Evolutionary conservation across 2,329 filamentous ascomycete genomes (phyloP).

Genomic region (Thermomyces lanuginosus): DNA sequence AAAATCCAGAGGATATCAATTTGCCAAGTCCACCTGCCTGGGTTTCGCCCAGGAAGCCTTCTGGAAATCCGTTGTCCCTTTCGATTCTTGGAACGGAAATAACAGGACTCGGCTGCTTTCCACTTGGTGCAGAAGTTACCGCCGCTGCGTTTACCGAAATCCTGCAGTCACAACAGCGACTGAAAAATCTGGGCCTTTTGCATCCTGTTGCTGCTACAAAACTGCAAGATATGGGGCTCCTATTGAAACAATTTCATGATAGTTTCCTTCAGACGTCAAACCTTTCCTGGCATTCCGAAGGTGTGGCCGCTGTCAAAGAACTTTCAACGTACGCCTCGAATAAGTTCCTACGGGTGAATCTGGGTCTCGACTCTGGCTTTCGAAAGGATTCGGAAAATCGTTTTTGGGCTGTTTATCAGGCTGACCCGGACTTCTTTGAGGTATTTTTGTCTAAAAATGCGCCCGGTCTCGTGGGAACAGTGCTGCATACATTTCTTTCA

Average conservation of each 20-base stretch:
- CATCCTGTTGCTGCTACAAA: constrained; percentile 21
- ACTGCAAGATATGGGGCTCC: constrained; percentile 18
- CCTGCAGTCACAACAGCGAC: constrained; percentile 27
- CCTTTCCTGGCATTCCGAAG: constrained; percentile 9
- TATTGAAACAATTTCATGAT: constrained; percentile 17
- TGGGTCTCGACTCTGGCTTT: constrained; percentile 28
- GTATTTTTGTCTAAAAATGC: constrained; percentile 31
- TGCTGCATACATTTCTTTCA: constrained; percentile 32
- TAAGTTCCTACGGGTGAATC: constrained; percentile 16
- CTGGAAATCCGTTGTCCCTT: constrained; percentile 22
- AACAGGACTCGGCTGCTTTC: constrained; percentile 31
- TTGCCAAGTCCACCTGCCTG: constrained; percentile 18
- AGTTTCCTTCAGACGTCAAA: constrained; percentile 10
- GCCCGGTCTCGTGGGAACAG: constrained; percentile 25
- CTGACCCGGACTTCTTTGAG: constrained; percentile 19
- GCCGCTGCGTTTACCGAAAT: constrained; percentile 29
- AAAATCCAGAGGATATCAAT: constrained; percentile 4
- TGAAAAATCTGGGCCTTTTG: constrained; percentile 27
- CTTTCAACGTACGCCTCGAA: constrained; percentile 14
- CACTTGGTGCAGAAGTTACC: constrained; percentile 28
- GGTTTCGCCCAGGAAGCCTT: constrained; percentile 16
- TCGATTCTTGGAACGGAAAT: constrained; percentile 23
- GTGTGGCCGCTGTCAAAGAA: constrained; percentile 16
- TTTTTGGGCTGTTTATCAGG: constrained; percentile 28
- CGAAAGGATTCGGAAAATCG: constrained; percentile 20